These are phyloP conservation scores for Podospora pseudocomata DNA, from an alignment of 495 filamentous ascomycete species.

Conservation along the genomic window DNA sequence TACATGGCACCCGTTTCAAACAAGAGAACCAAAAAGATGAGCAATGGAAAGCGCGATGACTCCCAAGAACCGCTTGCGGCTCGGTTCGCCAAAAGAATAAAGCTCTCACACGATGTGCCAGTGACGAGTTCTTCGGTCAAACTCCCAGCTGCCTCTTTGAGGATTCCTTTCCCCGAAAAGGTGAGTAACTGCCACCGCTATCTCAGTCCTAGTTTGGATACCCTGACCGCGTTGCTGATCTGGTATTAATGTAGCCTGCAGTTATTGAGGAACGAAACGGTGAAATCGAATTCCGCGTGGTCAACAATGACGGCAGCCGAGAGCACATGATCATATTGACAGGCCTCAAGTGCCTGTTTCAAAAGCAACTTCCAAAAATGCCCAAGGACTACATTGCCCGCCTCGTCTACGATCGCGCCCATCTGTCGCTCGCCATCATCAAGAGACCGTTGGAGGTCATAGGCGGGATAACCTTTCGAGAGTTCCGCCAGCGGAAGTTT, in stretches of 20 bases:
- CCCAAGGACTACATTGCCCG: slow-evolving; percentile 96
- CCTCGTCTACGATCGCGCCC: slow-evolving; percentile 92
- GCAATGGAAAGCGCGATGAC: slow-evolving; percentile 18
- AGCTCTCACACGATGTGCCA: slow-evolving; percentile 11
- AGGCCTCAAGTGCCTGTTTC: slow-evolving; percentile 92
- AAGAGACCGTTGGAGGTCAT: slow-evolving; percentile 90
- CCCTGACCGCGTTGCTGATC: background rate
- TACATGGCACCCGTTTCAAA: background rate
- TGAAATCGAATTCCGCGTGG: slow-evolving; percentile 91
- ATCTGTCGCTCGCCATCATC: slow-evolving; percentile 89
- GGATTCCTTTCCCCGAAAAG: slow-evolving; percentile 68
- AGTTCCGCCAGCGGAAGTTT: slow-evolving; percentile 82
- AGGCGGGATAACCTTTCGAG: slow-evolving; percentile 89
- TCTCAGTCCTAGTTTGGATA: background rate
- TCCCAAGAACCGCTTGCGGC: slow-evolving; percentile 18
- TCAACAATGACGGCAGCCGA: slow-evolving; percentile 84
- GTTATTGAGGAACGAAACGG: slow-evolving; percentile 88
- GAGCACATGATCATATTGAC: slow-evolving; percentile 89
- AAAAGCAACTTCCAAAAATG: slow-evolving; percentile 97
- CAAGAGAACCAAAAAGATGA: background rate
- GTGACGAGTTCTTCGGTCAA: background rate
- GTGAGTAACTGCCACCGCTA: slow-evolving; percentile 33
- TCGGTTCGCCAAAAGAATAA: slow-evolving; percentile 25
- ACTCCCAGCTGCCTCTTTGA: slow-evolving; percentile 1
- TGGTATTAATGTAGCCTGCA: slow-evolving; percentile 56